These are phyloP conservation scores for Fusarium annulatum DNA, from an alignment of 2,329 filamentous ascomycete genomes.

Conservation along the genomic window DNA sequence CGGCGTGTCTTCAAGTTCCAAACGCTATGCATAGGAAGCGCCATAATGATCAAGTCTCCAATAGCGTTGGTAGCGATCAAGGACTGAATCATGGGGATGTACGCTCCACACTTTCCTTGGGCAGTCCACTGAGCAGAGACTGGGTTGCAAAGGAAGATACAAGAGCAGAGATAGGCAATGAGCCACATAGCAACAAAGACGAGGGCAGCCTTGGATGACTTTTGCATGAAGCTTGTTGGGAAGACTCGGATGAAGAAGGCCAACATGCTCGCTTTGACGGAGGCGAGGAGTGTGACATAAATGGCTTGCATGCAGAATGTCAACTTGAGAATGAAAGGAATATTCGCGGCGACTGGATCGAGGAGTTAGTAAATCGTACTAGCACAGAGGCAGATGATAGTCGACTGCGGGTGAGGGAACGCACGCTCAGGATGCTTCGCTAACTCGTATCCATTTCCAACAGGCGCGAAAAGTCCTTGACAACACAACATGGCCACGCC, in stretches of 20 bases:
- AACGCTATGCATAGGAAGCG: slow-evolving; percentile 52
- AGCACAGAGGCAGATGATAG: no score
- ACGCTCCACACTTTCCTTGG: slow-evolving; percentile 47
- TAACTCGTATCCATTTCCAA: slow-evolving; percentile 42
- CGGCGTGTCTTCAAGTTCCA: slow-evolving; percentile 52
- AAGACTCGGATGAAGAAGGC: slow-evolving; percentile 46
- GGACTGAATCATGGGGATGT: slow-evolving; percentile 52
- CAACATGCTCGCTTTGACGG: slow-evolving; percentile 44
- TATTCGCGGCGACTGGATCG: slow-evolving; percentile 24
- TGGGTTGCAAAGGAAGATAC: slow-evolving; percentile 60
- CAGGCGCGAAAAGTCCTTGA: slow-evolving; percentile 43
- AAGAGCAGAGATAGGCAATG: slow-evolving; percentile 54
- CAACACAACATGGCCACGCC: slow-evolving; percentile 45
- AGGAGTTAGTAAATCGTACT: background rate
- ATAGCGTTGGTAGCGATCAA: slow-evolving; percentile 53
- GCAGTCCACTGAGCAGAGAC: slow-evolving; percentile 57
- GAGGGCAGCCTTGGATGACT: slow-evolving; percentile 48
- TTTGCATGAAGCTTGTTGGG: slow-evolving; percentile 41
- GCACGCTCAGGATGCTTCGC: slow-evolving; percentile 29
- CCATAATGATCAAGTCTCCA: slow-evolving; percentile 53
- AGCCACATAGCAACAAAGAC: slow-evolving; percentile 54
- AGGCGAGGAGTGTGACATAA: slow-evolving; percentile 42
- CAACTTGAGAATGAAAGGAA: slow-evolving; percentile 45
- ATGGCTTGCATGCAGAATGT: slow-evolving; percentile 45
- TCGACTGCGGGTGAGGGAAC: background rate